Conservation (phyloP, 2,329 filamentous ascomycete genomes). For the Bipolaris oryzae region DNA sequence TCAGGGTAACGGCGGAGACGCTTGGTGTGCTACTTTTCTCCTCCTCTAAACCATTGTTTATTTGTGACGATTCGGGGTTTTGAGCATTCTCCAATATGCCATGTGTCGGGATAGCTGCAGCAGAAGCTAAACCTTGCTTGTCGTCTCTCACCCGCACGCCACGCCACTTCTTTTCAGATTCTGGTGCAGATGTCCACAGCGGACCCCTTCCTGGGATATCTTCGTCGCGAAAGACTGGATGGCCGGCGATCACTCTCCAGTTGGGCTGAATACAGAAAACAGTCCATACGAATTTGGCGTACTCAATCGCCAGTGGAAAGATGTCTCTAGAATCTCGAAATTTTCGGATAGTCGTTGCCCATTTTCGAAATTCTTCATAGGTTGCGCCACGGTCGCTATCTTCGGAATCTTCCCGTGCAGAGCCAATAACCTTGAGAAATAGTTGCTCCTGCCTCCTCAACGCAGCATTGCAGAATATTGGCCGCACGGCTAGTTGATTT, state of each 20-base stretch:
- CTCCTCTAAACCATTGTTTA: constrained; percentile 19
- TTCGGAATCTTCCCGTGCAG: neutral
- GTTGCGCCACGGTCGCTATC: constrained; percentile 12
- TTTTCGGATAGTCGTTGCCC: constrained; percentile 52
- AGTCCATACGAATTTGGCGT: constrained; percentile 39
- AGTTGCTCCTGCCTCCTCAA: constrained; percentile 37
- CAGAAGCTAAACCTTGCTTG: constrained; percentile 12
- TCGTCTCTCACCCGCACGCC: constrained; percentile 2
- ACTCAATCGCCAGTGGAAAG: constrained; percentile 51
- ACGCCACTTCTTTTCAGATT: neutral
- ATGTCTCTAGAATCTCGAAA: constrained; percentile 55
- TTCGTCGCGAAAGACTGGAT: constrained; percentile 26
- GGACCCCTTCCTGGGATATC: constrained; percentile 20
- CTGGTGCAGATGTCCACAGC: constrained; percentile 6
- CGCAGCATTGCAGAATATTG: constrained; percentile 41
- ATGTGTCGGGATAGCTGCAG: constrained; percentile 6
- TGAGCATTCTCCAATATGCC: constrained; percentile 1
- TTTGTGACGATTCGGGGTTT: constrained; percentile 15
- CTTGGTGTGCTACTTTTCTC: constrained; percentile 26
- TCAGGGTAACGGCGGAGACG: constrained; percentile 29
- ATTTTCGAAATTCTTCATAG: constrained; percentile 50
- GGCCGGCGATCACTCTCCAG: constrained; percentile 38
- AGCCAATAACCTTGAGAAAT: constrained; percentile 32
- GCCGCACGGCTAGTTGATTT: constrained; percentile 22
- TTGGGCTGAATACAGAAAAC: constrained; percentile 36